These are phyloP conservation scores for Sugiyamaella americana DNA, from an alignment of 805 yeast genomes.

Conservation along the genomic window DNA sequence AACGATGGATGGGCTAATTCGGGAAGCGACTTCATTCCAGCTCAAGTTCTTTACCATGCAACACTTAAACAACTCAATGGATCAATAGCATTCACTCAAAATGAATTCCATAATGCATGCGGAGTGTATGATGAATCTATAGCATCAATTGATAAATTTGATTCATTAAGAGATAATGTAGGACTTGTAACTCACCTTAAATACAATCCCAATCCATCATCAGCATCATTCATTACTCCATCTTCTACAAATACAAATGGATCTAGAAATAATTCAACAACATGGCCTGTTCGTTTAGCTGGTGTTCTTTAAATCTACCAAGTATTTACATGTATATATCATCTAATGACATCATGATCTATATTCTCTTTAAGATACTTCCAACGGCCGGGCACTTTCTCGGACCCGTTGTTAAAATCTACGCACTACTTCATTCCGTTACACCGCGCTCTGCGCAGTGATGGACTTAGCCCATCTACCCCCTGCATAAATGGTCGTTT, in stretches of 20 bases:
- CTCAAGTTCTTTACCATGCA: conserved; percentile 30
- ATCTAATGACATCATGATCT: conserved; percentile 1
- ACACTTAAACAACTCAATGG: conserved; percentile 20
- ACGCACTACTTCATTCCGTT: no score
- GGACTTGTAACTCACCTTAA: conserved; percentile 31
- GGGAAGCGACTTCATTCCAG: conserved; percentile 33
- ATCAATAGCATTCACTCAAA: conserved; percentile 21
- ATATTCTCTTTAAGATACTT: neutral
- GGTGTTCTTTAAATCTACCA: neutral
- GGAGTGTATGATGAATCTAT: conserved; percentile 15
- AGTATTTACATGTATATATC: neutral
- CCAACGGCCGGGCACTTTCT: no score
- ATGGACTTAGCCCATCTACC: no score
- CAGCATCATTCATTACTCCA: neutral
- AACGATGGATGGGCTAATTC: conserved; percentile 21
- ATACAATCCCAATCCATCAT: conserved; percentile 1
- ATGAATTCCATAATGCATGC: conserved; percentile 26
- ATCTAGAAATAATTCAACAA: conserved; percentile 2
- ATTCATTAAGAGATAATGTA: conserved; percentile 28
- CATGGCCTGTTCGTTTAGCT: neutral
- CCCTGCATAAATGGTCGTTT: no score
- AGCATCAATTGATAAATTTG: conserved; percentile 18
- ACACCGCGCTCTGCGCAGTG: no score
- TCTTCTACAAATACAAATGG: neutral
- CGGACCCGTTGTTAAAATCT: no score